Evolutionary conservation across 2,329 filamentous ascomycete genomes (phyloP).

Genomic region (Ciborinia camelliae): DNA sequence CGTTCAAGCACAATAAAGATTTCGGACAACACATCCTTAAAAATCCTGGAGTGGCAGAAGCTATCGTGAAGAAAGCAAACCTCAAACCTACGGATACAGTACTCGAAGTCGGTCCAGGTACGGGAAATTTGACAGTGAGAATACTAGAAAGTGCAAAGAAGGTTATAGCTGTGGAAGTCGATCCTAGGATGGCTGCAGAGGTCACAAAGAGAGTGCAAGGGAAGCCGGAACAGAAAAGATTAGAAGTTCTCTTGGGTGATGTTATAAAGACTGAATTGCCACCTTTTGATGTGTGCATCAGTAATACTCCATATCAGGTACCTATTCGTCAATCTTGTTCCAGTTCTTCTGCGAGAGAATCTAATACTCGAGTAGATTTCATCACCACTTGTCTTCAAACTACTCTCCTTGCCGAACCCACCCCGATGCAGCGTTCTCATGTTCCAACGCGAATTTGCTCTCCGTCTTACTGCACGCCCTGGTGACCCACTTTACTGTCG

Average conservation of each 20-base stretch:
- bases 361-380: slow-evolving; percentile 59
- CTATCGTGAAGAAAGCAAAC: slow-evolving; percentile 80
- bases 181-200: slow-evolving; percentile 89
- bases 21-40: slow-evolving; percentile 79
- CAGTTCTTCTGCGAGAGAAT: slow-evolving; percentile 24
- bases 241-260: slow-evolving; percentile 88
- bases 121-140: slow-evolving; percentile 82
- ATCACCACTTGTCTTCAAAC: slow-evolving; percentile 81
- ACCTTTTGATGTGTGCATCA: slow-evolving; percentile 81
- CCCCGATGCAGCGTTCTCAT: slow-evolving; percentile 86
- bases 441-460: slow-evolving; percentile 94
- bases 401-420: slow-evolving; percentile 76
- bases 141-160: slow-evolving; percentile 87
- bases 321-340: slow-evolving; percentile 9
- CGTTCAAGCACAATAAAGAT: slow-evolving; percentile 82
- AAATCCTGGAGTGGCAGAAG: slow-evolving; percentile 79
- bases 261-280: slow-evolving; percentile 77
- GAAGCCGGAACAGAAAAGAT: slow-evolving; percentile 74
- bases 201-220: slow-evolving; percentile 91
- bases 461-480: slow-evolving; percentile 82
- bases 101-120: slow-evolving; percentile 88
- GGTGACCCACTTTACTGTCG: slow-evolving; percentile 87
- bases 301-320: slow-evolving; percentile 61
- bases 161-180: slow-evolving; percentile 80
- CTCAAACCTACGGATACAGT: slow-evolving; percentile 89